Base-by-base conservation (phyloP, 192 early-diverging fungal species). In the Oehlia diaphana region DNA sequence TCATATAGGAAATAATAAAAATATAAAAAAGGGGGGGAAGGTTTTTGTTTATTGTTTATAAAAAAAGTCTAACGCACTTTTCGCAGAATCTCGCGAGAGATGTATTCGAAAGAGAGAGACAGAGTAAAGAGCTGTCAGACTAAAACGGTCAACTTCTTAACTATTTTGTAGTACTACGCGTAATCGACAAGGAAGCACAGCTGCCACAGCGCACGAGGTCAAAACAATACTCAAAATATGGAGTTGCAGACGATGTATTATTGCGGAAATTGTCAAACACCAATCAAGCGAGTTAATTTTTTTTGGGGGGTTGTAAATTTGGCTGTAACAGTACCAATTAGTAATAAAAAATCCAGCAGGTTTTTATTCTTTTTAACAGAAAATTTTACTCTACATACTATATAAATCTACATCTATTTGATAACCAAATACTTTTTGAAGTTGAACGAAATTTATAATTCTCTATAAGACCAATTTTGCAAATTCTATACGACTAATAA, bases 141-240 rank as follows among this genome's bases (percentile, higher is more conserved):
- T 9, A 65, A 31, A 72, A 26, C 42, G 8, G 21, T 47, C 19
- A 50, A 50, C 44, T 72, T 72, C 42, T 44, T 47, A 72, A 47
- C 44, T 72, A 47, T 10, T 72, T 47, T 72, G 71, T 72, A 72
- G 71, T 47, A 72, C 71, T 49, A 72, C 71, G 71, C 71, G 71
- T 72, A 72, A 50, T 39, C 71, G 44, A 47, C 44, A 72, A 42
- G 23, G 28, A 47, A 72, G 33, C 10, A 72, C 21, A 72, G 31
- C 39, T 31, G 26, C 71, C 10, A 72, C 21, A 72, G 31, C 39
- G 26, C 71, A 72, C 12, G 47, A 42, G 44, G 39, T 53, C 71
- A 12, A 37, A 72, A n/a, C 71, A 44, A 49, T 47, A 10, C 44
- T 47, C 44, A 47, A 12, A 28, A 72, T 50, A 72, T 72, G 68